Base-by-base conservation (phyloP, 2,329 filamentous ascomycete species). In the Calonectria multiphialidica region DNA sequence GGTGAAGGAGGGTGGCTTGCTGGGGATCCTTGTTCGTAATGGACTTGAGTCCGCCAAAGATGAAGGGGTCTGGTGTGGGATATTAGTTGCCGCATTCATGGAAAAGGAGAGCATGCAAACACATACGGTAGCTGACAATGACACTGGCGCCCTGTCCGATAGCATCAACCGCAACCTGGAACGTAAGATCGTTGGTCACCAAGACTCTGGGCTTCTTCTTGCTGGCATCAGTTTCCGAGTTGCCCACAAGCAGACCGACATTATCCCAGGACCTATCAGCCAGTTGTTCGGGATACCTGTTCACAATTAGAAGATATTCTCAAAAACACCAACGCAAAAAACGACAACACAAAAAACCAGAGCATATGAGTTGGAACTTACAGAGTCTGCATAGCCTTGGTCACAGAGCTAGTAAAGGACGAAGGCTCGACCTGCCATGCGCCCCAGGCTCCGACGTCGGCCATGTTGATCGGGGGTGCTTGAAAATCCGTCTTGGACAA, bases 221-320 rank as follows among this genome's bases (percentile, higher is more conserved):
- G 55, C 72, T 73, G 15, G 75, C 71, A 69, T 83, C 80, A 18
- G 79, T 63, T 30, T 82, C 79, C n/a, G 86, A 82, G 77, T 87
- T 87, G 73, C 84, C 84, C 66, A 88, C 79, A 62, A 98, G 89
- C 65, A 98, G 89, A 62, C 97, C 97, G n/a, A 97, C 98, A 81
- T 99, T 99, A 83, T 99, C 97, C 90, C 96, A 99, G 76, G 93
- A 92, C 78, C 93, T 93, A 81, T 98, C 97, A 12, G 97, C 97
- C 49, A 98, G 88, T 72, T 92, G 91, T 81, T 97, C 95, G 0
- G 97, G 97, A 82, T 98, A 99, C 72, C 95, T 97, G 13, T 5
- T 42, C 57, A 9, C 21, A n/a, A 28, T 71, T 23, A 74, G 66
- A 40, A 55, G 35, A 30, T 5, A 18, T 12, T 23, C 13, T 30